Conservation (phyloP, 495 filamentous ascomycete genomes). For the Daldinia vernicosa region DNA sequence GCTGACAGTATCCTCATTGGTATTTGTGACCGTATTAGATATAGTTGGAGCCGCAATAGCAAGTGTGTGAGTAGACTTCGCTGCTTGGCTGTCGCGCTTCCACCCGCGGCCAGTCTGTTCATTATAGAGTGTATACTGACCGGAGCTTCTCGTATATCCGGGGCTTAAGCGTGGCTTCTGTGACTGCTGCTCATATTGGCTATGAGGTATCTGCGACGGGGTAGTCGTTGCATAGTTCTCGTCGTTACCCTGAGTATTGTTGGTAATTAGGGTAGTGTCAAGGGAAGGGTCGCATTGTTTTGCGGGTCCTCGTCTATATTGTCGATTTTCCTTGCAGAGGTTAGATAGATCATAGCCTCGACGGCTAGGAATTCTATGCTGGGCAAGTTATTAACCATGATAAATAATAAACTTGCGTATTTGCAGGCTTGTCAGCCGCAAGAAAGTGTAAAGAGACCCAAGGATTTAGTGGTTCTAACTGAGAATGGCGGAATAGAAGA, state of each 20-base stretch:
- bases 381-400: not conserved
- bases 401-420: not conserved
- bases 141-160: not conserved
- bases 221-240: too few relatives aligned
- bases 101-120: constrained; percentile 7
- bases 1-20: not conserved
- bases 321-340: not conserved
- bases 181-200: not conserved
- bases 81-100: not conserved
- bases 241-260: too few relatives aligned
- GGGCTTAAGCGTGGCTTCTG: not conserved
- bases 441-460: not conserved
- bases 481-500: not conserved
- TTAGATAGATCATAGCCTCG: constrained; percentile 12
- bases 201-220: not conserved
- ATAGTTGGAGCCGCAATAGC: not conserved
- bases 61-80: not conserved
- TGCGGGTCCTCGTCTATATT: not conserved
- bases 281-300: not conserved
- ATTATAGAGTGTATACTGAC: constrained; percentile 6
- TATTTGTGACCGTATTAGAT: not conserved
- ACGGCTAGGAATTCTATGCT: not conserved
- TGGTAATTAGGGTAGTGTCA: not conserved
- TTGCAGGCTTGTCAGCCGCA: too few relatives aligned
- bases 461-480: not conserved